phyloP scores from a whole-genome alignment of 495 filamentous ascomycete genomes.

The Neurospora intermedia region DNA sequence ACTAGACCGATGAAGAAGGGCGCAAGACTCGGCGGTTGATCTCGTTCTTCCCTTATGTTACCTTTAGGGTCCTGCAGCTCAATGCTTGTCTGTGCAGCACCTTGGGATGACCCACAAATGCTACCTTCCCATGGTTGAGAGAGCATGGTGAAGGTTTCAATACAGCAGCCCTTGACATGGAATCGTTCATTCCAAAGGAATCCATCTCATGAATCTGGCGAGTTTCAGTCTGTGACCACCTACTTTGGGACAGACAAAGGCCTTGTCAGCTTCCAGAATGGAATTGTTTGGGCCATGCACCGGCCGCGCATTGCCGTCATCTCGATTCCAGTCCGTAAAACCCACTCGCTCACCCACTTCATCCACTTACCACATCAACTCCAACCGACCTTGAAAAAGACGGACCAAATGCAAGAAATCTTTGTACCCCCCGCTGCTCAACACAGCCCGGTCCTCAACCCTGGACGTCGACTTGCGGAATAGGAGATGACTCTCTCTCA shows the following conservation, averaged over 20 bases:
- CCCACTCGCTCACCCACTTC: not conserved
- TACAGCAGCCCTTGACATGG: not conserved
- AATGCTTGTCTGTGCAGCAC: not conserved
- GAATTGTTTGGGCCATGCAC: not conserved
- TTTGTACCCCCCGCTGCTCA: not conserved
- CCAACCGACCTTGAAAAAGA: not conserved
- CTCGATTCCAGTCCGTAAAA: not conserved
- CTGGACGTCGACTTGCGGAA: not conserved
- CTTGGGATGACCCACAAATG: not conserved
- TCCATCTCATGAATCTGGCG: not conserved
- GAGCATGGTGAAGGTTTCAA: not conserved
- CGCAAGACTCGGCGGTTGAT: not conserved
- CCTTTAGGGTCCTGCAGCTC: not conserved
- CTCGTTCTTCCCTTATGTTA: not conserved
- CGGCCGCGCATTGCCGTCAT: not conserved
- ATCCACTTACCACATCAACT: not conserved
- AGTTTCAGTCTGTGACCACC: not conserved
- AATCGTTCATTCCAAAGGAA: not conserved
- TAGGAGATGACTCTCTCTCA: not conserved
- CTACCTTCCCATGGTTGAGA: not conserved
- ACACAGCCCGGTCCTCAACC: not conserved
- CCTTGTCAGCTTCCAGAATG: not conserved
- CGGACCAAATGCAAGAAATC: not conserved
- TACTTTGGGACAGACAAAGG: not conserved
- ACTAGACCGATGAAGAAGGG: not conserved